phyloP scores from a whole-genome alignment of 176 grass and related monocot species.

The Hordeum marinum region DNA sequence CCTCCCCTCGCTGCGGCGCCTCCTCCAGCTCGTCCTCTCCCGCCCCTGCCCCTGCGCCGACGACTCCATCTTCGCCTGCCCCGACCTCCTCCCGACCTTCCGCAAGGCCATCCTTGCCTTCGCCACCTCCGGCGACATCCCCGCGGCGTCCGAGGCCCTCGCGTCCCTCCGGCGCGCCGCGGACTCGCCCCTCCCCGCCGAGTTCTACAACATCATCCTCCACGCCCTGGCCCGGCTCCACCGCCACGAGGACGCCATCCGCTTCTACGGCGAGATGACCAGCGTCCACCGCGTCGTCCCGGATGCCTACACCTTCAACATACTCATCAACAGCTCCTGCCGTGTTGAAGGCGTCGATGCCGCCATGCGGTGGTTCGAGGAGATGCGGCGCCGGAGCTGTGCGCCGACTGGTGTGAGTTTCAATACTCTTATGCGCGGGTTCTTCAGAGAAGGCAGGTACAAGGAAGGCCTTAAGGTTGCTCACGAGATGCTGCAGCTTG shows the following conservation, averaged over 20 bases:
- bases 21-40: constrained; percentile 50
- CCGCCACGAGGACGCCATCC: constrained; percentile 41
- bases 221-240: constrained; percentile 33
- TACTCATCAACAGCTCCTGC: constrained; percentile 66
- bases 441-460: constrained; percentile 52
- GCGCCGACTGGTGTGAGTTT: constrained; percentile 57
- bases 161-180: constrained; percentile 42
- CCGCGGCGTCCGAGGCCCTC: constrained; percentile 36
- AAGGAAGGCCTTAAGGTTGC: constrained; percentile 61
- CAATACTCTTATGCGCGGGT: constrained; percentile 75
- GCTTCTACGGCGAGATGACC: constrained; percentile 57
- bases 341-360: constrained; percentile 33
- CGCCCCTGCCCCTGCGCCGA: constrained; percentile 65
- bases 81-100: constrained; percentile 60
- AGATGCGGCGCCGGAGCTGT: constrained; percentile 50
- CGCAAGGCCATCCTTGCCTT: constrained; percentile 58
- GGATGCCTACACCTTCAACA: constrained; percentile 72
- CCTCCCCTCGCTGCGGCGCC: constrained; percentile 35
- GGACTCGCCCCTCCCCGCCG: constrained; percentile 48
- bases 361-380: constrained; percentile 58
- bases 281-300: constrained; percentile 41
- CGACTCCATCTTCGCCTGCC: constrained; percentile 73
- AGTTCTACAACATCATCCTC: constrained; percentile 70
- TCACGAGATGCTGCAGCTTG: constrained; percentile 74
- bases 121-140: constrained; percentile 46